phyloP scores from a whole-genome alignment of 768 basidiomycete genomes.

The Amanita jacksonii region DNA sequence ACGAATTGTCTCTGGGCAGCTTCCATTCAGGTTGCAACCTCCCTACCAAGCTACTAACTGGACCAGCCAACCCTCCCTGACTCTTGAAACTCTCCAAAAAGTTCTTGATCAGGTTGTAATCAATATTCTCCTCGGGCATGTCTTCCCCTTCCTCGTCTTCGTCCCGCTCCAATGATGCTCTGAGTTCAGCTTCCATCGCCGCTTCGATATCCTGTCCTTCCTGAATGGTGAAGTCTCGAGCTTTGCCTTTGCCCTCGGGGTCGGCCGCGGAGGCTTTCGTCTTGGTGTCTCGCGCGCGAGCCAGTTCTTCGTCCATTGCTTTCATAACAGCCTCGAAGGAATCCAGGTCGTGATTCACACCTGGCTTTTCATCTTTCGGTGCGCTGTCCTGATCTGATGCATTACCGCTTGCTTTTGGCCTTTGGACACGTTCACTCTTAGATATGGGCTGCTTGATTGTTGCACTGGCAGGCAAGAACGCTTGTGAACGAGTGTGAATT shows the following conservation, averaged over 20 bases:
- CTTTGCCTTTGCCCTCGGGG: constrained; percentile 33
- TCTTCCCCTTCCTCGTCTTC: constrained; percentile 43
- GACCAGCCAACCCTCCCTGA: constrained; percentile 83
- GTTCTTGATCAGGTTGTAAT: constrained; percentile 93
- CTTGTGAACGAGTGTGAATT: constrained; percentile 23
- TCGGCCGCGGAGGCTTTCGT: constrained; percentile 8
- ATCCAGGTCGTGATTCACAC: constrained; percentile 62
- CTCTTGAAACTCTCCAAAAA: constrained; percentile 94
- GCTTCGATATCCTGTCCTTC: constrained; percentile 66
- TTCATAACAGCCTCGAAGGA: constrained; percentile 96
- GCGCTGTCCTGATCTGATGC: constrained; percentile 7
- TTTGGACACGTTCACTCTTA: not conserved
- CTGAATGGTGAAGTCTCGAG: constrained; percentile 25
- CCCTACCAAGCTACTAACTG: constrained; percentile 84
- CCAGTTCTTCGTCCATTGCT: constrained; percentile 85
- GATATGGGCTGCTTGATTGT: constrained; percentile 11
- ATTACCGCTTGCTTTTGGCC: not conserved
- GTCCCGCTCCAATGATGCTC: constrained; percentile 45
- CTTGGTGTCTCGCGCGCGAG: constrained; percentile 28
- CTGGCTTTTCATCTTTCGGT: constrained; percentile 28
- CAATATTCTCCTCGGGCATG: constrained; percentile 37
- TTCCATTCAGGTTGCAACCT: constrained; percentile 69
- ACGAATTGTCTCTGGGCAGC: constrained; percentile 60
- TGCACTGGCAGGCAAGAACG: constrained; percentile 47
- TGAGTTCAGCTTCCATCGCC: constrained; percentile 86